Evolutionary conservation across 768 basidiomycete species (phyloP), one percentile per base, ranked within the genome.

Genomic region (Pleurotus citrinopileatus): DNA sequence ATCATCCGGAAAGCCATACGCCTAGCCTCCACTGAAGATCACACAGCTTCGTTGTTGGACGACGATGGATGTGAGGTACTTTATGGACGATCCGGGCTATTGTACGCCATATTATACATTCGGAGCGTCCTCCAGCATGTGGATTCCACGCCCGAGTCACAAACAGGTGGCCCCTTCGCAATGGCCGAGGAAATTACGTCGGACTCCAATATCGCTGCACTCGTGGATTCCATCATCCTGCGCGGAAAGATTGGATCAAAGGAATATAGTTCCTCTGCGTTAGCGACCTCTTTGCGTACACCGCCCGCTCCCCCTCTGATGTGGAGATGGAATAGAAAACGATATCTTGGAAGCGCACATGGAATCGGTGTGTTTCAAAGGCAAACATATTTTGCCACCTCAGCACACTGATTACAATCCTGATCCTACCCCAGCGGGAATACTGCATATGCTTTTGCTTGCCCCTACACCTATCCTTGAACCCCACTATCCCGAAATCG

Each of bases 311-410:
- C 80, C 0, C 71, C 77, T 1, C 63, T 83, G 25, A 83, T 83
- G 80, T 83, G 82, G 83, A 67, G 64, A 8, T 84, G 83, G 83
- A 76, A 81, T 58, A 67, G 72, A n/a, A 81, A 74, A 57, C 67
- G 76, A 20, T 83, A 83, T 59, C 64, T 83, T 1, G 82, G 83
- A 32, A 81, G 69, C 13, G 81, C 81, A 2, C 83, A 84, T 67
- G 83, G 83, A n/a, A 70, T 82, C 51, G 78, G 82, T 79, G 54
- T 42, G 80, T 67, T 12, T 37, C 25, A 4, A 29, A 17, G 40
- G 12, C 28, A 48, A 20, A n/a, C n/a, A n/a, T n/a, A n/a, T n/a
- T n/a, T n/a, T n/a, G n/a, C 19, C 13, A 6, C 15, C 28, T 27
- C 29, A 22, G 10, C n/a, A 8, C 27, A 22, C 4, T 29, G 22